Base-by-base conservation (phyloP, 306 rosid genomes). In the Hippophae gyantsensis region DNA sequence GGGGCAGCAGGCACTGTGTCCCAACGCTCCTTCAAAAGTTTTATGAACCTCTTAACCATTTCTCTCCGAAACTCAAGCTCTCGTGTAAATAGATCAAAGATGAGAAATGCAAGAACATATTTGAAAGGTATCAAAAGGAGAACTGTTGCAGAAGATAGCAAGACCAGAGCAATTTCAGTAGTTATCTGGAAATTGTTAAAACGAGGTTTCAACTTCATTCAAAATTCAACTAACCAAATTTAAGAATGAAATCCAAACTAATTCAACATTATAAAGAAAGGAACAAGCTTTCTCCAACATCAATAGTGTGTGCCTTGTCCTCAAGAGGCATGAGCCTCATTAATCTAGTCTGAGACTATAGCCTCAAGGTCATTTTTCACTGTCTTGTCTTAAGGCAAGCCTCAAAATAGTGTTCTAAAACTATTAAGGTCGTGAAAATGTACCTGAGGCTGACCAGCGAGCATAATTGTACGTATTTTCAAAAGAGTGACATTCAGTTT, bases 381-480 rank as follows among this genome's bases (percentile, higher is more conserved):
- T 46, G 10, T 46, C 50, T 42, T 41, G 50, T 52, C 13, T 2
- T 50, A 10, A 13, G 13, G 7, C 54, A 48, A 6, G 7, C 52
- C 9, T n/a, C 14, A 41, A 18, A 9, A 3, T 26, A 12, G 48
- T 61, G 14, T 56, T 58, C 44, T 52, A 54, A 46, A 72, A 11
- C 2, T 52, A 48, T 43, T 48, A 32, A 74, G 51, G 32, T 49
- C 60, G 45, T 56, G 49, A 40, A 52, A 54, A 44, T 54, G 42
- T 82, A 90, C 98, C 95, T 92, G 96, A 61, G 98, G 90, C 56
- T 92, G 90, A 61, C 98, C 96, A 18, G 96, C 82, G 57, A 92
- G 89, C 63, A 87, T 58, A 67, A 92, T 72, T 27, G 98, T 60
- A 62, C 89, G 95, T 45, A 92, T 57, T 69, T 92, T 92, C 71